These are phyloP conservation scores for Diaporthe aspalathi DNA, from an alignment of 2,329 filamentous ascomycete genomes.

Conservation along the genomic window DNA sequence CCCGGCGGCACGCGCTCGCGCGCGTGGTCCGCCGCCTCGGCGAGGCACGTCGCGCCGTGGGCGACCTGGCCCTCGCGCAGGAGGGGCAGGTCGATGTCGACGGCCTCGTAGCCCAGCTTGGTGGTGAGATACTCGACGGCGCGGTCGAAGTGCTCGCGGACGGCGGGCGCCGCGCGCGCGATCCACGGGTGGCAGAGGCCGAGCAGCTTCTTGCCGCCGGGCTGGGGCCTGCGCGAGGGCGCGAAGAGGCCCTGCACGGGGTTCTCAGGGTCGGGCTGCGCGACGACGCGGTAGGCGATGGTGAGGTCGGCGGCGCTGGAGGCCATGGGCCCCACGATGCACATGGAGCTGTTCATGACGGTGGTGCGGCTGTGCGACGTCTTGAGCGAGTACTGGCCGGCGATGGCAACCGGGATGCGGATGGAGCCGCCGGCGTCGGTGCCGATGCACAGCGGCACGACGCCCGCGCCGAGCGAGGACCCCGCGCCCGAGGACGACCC, in stretches of 20 bases:
- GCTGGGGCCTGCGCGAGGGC: slow-evolving; percentile 65
- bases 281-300: slow-evolving; percentile 84
- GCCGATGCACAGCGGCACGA: slow-evolving; percentile 81
- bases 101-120: slow-evolving; percentile 59
- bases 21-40: slow-evolving; percentile 70
- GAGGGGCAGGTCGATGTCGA: slow-evolving; percentile 74
- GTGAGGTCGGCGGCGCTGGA: slow-evolving; percentile 81
- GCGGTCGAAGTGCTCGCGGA: slow-evolving; percentile 70
- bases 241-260: slow-evolving; percentile 72
- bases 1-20: slow-evolving; percentile 45
- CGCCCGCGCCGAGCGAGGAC: slow-evolving; percentile 75
- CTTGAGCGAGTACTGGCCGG: slow-evolving; percentile 86
- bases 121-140: slow-evolving; percentile 69
- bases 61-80: slow-evolving; percentile 79
- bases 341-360: slow-evolving; percentile 63
- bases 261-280: slow-evolving; percentile 75
- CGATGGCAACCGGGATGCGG: slow-evolving; percentile 79
- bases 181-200: slow-evolving; percentile 79
- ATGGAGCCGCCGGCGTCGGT: slow-evolving; percentile 82
- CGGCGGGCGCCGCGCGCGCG: slow-evolving; percentile 72
- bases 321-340: slow-evolving; percentile 80
- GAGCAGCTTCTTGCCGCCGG: slow-evolving; percentile 68
- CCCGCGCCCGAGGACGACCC: slow-evolving; percentile 83
- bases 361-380: slow-evolving; percentile 78
- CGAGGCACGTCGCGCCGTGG: slow-evolving; percentile 81